Evolutionary conservation across 768 basidiomycete genomes (phyloP).

Genomic region (Tubosaeta sp.): DNA sequence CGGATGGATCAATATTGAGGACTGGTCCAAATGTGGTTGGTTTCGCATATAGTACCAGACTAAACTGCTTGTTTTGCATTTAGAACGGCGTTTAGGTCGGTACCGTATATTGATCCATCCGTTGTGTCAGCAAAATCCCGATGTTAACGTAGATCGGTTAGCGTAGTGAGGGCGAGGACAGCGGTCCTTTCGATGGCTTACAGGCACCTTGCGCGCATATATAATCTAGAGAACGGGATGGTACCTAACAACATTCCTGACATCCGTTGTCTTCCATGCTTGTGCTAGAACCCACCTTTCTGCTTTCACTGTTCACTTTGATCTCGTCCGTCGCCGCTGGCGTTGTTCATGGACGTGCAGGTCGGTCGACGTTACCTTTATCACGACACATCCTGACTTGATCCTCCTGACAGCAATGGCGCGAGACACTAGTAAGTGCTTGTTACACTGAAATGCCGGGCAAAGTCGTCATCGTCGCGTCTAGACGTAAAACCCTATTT

Average conservation of each 20-base stretch:
- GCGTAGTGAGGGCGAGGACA: neutral
- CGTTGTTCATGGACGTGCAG: constrained; percentile 1
- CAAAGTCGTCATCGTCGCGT: neutral
- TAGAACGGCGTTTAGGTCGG: too few species aligned
- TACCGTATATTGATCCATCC: too few species aligned
- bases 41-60: too few species aligned
- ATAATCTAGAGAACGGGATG: constrained; percentile 2
- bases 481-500: neutral
- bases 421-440: constrained; percentile 1
- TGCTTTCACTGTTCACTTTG: constrained; percentile 7
- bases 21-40: too few species aligned
- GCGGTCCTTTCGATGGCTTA: neutral
- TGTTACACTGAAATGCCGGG: neutral
- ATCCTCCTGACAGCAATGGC: neutral
- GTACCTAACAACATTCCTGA: neutral
- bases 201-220: neutral
- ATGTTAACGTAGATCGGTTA: neutral
- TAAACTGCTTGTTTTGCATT: too few species aligned
- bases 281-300: constrained; percentile 2
- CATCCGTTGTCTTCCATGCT: constrained; percentile 8
- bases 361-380: constrained; percentile 1
- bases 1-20: too few species aligned
- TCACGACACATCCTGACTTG: neutral
- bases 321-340: constrained; percentile 6
- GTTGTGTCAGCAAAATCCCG: too few species aligned